Evolutionary conservation across 371 early-diverging fungal species (phyloP), one percentile per base, ranked within the genome.

Genomic region (Rhizopus sp.): DNA sequence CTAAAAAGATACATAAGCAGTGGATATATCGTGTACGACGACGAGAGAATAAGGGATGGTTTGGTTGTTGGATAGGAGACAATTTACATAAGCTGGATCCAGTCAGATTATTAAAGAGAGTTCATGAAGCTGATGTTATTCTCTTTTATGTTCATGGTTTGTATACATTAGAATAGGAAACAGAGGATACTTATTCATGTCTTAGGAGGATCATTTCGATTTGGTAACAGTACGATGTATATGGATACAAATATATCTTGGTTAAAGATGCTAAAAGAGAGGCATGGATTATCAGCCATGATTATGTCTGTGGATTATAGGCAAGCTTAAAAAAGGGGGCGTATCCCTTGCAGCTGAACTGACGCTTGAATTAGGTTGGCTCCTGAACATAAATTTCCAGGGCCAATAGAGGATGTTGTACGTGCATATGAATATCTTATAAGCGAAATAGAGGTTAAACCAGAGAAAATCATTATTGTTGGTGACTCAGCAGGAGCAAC

Each of bases 281-380:
- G 56, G 17, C 65, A 70, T 35, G 68, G 68, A n/a, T 33, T 77
- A 32, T 60, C 72, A 39, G 73, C 55, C 5, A 46, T 75, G 15
- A 74, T 78, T n/a, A 72, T 78, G 73, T 75, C 75, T 16, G 66
- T 72, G 7, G 71, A 75, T 39, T 69, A 78, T 45, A 50, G 74
- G 38, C 23, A 23, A 23, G 23, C 23, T 23, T 23, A 23, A 23
- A 23, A 0, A 23, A 23, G 2, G 23, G 23, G 16, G 52, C 13
- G 60, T 31, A 17, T 59, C 31, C 17, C 51, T 50, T 32, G 33
- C 33, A 6, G 44, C 37, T 9, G 75, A 75, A 34, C 45, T 81
- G 7, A 46, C 46, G 40, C 23, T 38, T n/a, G 72, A 23, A 23
- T 23, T 23, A 23, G 23, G 30, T 47, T 78, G 8, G 73, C 78